Conservation (phyloP, 1,139 yeast genomes). For the Nakaseomyces nivariensis region DNA sequence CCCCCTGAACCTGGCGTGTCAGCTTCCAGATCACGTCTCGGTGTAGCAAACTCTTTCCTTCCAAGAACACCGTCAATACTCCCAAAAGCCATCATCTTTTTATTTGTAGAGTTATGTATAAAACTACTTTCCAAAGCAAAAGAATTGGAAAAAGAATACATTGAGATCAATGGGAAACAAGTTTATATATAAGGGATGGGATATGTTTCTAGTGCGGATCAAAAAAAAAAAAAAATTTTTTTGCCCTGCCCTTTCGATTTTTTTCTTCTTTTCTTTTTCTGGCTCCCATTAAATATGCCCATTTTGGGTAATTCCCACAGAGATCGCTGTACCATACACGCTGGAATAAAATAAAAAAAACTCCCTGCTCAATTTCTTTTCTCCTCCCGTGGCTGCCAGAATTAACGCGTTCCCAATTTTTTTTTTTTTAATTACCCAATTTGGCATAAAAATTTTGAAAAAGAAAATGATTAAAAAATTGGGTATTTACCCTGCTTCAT, state of each 20-base stretch:
- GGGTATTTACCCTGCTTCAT: no score
- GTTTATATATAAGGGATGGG: neutral
- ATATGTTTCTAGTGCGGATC: neutral
- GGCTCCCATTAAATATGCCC: neutral
- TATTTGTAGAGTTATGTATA: neutral
- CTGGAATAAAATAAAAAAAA: no score
- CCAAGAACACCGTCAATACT: slow-evolving; percentile 1
- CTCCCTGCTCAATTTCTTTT: no score
- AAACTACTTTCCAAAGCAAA: no score
- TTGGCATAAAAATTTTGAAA: no score
- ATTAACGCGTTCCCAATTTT: no score
- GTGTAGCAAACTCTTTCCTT: slow-evolving; percentile 1
- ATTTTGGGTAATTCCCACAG: neutral
- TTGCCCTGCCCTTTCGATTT: no score
- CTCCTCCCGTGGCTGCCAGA: no score
- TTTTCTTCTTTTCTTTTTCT: neutral
- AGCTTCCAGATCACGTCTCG: neutral
- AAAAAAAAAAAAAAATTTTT: no score
- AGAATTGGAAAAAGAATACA: neutral
- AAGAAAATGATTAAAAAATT: no score
- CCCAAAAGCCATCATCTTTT: neutral
- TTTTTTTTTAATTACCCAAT: no score
- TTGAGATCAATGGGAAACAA: neutral
- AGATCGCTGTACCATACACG: no score
- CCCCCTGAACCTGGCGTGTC: neutral